These are phyloP conservation scores for Lactarius sp. DNA, from an alignment of 768 basidiomycete genomes.

Conservation along the genomic window DNA sequence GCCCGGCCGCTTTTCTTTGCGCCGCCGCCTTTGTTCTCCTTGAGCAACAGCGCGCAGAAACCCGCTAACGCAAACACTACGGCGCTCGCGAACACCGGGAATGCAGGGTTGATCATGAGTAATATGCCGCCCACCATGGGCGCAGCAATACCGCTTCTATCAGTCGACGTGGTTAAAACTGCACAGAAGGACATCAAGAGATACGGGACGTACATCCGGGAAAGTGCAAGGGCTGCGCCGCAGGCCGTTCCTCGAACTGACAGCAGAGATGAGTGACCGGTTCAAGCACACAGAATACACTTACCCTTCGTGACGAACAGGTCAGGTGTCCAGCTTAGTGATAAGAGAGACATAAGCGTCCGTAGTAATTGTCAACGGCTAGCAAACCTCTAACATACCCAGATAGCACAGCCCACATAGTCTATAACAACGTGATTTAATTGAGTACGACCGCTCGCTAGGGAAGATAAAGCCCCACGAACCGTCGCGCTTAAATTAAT, in stretches of 20 bases:
- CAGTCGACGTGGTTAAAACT: neutral
- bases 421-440: conserved; percentile 17
- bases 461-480: conserved; percentile 23
- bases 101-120: conserved; percentile 57
- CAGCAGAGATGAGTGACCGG: neutral
- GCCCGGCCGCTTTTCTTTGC: conserved; percentile 21
- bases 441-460: neutral
- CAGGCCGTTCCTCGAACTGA: conserved; percentile 82
- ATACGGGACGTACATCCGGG: conserved; percentile 58
- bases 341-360: neutral
- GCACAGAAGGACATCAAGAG: conserved; percentile 2
- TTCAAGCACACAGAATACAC: conserved; percentile 7
- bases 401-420: conserved; percentile 87
- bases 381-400: conserved; percentile 38
- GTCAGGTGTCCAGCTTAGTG: conserved; percentile 70
- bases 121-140: conserved; percentile 74
- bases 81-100: conserved; percentile 76
- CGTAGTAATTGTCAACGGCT: no score
- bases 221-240: conserved; percentile 82
- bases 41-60: conserved; percentile 54
- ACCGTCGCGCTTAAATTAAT: conserved; percentile 76
- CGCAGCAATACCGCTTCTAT: conserved; percentile 84
- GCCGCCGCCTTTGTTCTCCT: conserved; percentile 45
- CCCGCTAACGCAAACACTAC: conserved; percentile 60
- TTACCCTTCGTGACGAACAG: conserved; percentile 75